Base-by-base conservation (phyloP, 2,329 filamentous ascomycete genomes). In the Exserohilum turcica region DNA sequence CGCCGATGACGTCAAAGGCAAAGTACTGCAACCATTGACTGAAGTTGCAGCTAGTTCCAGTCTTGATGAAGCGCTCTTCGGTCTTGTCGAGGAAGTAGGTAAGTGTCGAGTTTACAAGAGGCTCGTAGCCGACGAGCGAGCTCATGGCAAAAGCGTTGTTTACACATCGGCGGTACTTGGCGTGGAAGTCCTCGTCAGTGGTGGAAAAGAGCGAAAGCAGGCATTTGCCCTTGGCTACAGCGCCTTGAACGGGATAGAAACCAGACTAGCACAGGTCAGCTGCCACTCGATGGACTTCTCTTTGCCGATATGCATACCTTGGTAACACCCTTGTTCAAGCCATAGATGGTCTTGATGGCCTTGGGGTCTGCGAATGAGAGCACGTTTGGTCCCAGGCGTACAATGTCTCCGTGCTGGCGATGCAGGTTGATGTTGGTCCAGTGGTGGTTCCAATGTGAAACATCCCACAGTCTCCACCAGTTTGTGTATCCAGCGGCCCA, bases 131-230 rank as follows among this genome's bases (percentile, higher is more conserved):
- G 18, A 92, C 85, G 2, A 93, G 77, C 0, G 87, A 83, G 8
- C 84, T 88, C 89, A 92, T 92, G 56, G 88, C 82, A 67, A 92
- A 93, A 4, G 88, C 89, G 56, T 82, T 84, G 74, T 89, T 92
- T 51, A 94, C 87, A 60, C 86, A 88, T 55, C 89, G 83, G 24
- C 89, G 84, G 68, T 92, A 87, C 64, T 86, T 84, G 35, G 87
- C 84, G 70, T 93, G 90, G 74, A 89, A 92, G 36, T 82, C 79
- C 59, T 92, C 89, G 71, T 90, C 85, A 6, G 84, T 86, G 0
- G 89, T 90, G 66, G 86, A 89, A 77, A 93, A 93, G 15, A 94
- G 82, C 2, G 88, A 91, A 29, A 84, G 84, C 0, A 92, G 80
- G 2, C 83, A 81, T 56, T 83, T 80, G 18, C 90, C 90, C 56